Evolutionary conservation across 2,329 filamentous ascomycete genomes (phyloP).

Genomic region (Berkeleyomyces rouxiae): DNA sequence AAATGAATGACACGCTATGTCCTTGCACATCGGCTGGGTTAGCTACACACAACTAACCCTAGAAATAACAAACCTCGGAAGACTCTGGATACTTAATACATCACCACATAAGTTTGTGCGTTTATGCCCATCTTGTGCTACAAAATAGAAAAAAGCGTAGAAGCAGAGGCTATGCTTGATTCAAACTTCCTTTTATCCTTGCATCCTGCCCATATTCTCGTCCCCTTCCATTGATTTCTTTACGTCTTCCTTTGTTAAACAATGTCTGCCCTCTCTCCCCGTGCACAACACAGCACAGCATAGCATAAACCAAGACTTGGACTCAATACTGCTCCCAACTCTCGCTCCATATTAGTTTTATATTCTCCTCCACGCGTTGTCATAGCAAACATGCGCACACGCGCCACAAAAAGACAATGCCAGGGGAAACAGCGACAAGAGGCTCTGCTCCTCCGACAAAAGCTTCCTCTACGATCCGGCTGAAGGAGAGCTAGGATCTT

Average conservation of each 20-base stretch:
- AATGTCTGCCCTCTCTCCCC: neutral
- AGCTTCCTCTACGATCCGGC: neutral
- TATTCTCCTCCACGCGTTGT: neutral
- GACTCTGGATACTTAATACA: neutral
- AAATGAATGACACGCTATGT: neutral
- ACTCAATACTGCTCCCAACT: neutral
- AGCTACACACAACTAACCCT: neutral
- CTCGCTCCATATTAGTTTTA: neutral
- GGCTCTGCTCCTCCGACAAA: neutral
- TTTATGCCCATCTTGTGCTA: neutral
- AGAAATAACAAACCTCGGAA: neutral
- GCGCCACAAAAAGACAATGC: neutral
- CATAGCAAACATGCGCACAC: neutral
- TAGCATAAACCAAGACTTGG: neutral
- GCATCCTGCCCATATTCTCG: neutral
- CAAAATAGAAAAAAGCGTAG: neutral
- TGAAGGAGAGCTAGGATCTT: conserved; percentile 1
- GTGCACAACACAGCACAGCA: neutral
- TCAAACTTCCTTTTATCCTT: neutral
- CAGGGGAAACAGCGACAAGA: neutral
- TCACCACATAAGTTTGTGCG: neutral
- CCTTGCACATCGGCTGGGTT: neutral
- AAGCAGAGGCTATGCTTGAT: neutral
- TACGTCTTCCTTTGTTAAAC: neutral
- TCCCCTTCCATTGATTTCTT: neutral